Evolutionary conservation across 139 green algal genomes (phyloP).

Genomic region (Pseudopediastrum boryanum): DNA sequence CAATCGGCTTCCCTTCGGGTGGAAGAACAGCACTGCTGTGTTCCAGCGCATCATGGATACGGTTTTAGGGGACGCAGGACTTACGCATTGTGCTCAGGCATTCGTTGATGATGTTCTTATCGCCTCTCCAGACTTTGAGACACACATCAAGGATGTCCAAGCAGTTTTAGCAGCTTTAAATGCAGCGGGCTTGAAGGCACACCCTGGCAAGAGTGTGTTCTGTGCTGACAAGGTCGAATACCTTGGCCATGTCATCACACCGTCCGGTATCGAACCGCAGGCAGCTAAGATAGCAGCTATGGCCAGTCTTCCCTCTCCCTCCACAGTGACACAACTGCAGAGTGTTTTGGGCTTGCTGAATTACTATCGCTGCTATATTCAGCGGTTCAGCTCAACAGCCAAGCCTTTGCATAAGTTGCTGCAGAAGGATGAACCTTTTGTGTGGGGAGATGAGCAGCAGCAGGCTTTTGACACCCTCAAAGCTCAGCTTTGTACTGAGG

Average conservation of each 20-base stretch:
- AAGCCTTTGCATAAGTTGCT: constrained; percentile 38
- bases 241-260: constrained; percentile 45
- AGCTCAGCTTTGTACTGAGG: not conserved
- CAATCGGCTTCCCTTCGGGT: too few species aligned
- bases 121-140: not conserved
- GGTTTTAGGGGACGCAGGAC: not conserved
- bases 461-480: constrained; percentile 21
- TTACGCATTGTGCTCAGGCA: not conserved
- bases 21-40: too few species aligned
- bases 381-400: constrained; percentile 27
- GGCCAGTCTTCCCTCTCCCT: constrained; percentile 28
- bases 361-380: constrained; percentile 48
- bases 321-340: constrained; percentile 26
- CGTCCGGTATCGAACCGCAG: constrained; percentile 17
- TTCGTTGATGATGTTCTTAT: constrained; percentile 46
- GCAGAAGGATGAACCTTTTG: constrained; percentile 23
- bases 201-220: constrained; percentile 40
- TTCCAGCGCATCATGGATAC: too few species aligned
- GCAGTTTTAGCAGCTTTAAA: constrained; percentile 1
- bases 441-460: constrained; percentile 30
- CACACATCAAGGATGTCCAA: constrained; percentile 10
- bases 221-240: constrained; percentile 31
- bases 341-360: constrained; percentile 40
- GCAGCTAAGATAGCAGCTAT: constrained; percentile 47
- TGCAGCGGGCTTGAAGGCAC: constrained; percentile 23